Evolutionary conservation across 2,329 filamentous ascomycete species (phyloP).

Genomic region (Stagonosporopsis chrysanthemi): DNA sequence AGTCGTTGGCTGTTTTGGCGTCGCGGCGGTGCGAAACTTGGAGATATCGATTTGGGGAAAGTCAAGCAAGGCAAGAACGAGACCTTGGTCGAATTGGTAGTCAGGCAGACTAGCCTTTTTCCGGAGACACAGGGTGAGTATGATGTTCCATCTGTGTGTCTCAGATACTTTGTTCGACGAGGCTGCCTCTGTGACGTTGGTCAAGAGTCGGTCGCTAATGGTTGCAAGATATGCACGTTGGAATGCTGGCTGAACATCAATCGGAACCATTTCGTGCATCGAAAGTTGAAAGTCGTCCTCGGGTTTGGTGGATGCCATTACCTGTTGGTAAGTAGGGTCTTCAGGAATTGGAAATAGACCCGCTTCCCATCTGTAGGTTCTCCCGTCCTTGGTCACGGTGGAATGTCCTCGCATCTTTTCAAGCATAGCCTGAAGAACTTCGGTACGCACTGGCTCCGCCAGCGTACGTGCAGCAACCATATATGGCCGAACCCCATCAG

Average conservation of each 20-base stretch:
- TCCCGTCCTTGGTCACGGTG: constrained; percentile 16
- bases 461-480: constrained; percentile 38
- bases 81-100: constrained; percentile 37
- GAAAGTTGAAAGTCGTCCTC: constrained; percentile 32
- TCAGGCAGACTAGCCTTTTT: constrained; percentile 25
- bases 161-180: constrained; percentile 23
- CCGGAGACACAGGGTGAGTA: constrained; percentile 29
- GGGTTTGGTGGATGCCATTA: constrained; percentile 29
- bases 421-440: constrained; percentile 38
- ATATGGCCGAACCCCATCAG: constrained; percentile 33
- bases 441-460: constrained; percentile 33
- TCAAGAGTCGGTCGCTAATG: constrained; percentile 36
- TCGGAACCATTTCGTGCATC: constrained; percentile 33
- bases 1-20: background rate
- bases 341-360: constrained; percentile 41
- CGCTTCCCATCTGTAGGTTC: constrained; percentile 26
- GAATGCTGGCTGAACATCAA: constrained; percentile 32
- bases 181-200: constrained; percentile 23
- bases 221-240: constrained; percentile 37
- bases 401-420: constrained; percentile 32
- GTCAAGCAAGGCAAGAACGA: constrained; percentile 36
- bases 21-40: background rate
- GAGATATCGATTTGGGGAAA: background rate
- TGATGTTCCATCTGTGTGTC: constrained; percentile 35
- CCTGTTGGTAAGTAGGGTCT: constrained; percentile 32